Evolutionary conservation across 2,329 filamentous ascomycete species (phyloP), one percentile per base, ranked within the genome.

Genomic region (Claviceps sp.): DNA sequence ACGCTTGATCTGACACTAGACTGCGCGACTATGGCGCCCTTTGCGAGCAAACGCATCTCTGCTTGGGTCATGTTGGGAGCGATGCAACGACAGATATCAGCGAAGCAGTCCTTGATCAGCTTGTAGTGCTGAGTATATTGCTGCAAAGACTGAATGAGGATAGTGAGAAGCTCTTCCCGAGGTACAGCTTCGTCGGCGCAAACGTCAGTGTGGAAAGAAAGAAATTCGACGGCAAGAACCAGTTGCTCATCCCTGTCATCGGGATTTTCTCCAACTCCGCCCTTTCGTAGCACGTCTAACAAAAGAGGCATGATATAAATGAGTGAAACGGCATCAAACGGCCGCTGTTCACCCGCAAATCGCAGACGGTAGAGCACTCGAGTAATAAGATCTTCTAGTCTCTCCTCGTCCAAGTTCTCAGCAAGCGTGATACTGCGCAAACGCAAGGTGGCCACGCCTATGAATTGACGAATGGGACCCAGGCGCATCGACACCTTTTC

Each of bases 81-180:
- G 49, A 97, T 77, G 57, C 85, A 90, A 54, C 89, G 83, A 61
- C 87, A 88, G 57, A 94, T 78, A 65, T 97, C 89, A 51, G 85
- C 77, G 56, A 98, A 79, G 61, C 89, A 95, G 67, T 98, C 93
- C 66, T 91, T 95, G 69, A 96, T 82, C 53, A 90, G 74, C 68
- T 95, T 95, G 72, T 96, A 96, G 67, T 98, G 93, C 62, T 95
- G 89, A 45, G 82, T 85, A 65, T 95, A 95, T 54, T 72, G 78
- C 64, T 94, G 87, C 87, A 98, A 94, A 1, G 89, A 85, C 45
- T 74, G 74, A 52, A 95, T 83, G 40, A 98, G 73, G 3, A 78
- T 75, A 2, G 78, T 72, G 4, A 97, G 67, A 40, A 95, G 74
- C 54, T 89, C 80, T 49, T 79, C 76, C 8, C 93, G 82, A 34